Percentiles rank a stretch among this genome's conserved stretches.
These are phyloP conservation scores for Chytridium lagenaria DNA, from an alignment of 371 early-diverging fungal species.

Conservation along the genomic window DNA sequence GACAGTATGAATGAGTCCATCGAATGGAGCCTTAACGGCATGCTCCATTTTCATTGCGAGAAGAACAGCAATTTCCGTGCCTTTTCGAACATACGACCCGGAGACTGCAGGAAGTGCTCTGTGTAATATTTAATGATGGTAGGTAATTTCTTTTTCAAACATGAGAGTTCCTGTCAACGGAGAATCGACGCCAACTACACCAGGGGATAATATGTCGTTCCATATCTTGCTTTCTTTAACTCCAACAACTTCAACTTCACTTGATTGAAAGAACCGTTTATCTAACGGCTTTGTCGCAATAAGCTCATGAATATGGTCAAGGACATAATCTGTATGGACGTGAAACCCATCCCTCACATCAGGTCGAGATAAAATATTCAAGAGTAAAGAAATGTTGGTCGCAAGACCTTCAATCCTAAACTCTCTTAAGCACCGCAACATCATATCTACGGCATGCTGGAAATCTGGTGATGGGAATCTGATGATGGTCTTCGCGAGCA, in stretches of 20 bases:
- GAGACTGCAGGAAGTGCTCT: too few relatives aligned
- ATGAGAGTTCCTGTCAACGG: not conserved
- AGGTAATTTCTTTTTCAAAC: too few relatives aligned
- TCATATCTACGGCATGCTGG: not conserved
- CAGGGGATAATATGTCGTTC: not conserved
- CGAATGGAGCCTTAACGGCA: slow-evolving; percentile 15
- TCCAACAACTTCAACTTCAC: not conserved
- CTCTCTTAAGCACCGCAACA: not conserved
- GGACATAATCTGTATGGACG: slow-evolving; percentile 4
- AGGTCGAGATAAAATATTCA: not conserved
- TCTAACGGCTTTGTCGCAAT: too few relatives aligned
- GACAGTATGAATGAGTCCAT: not conserved
- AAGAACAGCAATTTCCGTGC: slow-evolving; percentile 16
- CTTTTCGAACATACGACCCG: not conserved
- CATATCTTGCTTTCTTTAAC: not conserved
- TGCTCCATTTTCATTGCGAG: slow-evolving; percentile 33
- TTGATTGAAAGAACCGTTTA: not conserved
- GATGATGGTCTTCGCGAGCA: not conserved
- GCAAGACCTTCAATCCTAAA: not conserved
- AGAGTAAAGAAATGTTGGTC: not conserved
- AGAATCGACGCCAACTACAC: not conserved
- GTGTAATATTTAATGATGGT: too few relatives aligned
- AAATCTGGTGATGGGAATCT: not conserved
- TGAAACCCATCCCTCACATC: not conserved
- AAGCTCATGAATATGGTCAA: not conserved